Base-by-base conservation (phyloP, 495 filamentous ascomycete genomes). In the Podospora pseudocomata region DNA sequence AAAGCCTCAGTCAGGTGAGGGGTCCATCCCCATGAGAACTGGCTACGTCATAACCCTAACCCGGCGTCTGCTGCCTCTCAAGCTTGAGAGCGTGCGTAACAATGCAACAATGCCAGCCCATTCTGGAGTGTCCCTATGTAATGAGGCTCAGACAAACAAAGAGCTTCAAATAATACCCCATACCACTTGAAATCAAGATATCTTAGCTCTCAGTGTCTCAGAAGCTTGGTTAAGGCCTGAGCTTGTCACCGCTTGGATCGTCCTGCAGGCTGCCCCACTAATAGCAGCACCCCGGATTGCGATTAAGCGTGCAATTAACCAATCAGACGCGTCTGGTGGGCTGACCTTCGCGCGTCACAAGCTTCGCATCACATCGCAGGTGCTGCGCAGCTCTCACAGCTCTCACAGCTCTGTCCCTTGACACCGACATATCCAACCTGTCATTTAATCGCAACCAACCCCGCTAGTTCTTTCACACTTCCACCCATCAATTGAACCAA, bases 301-400 rank as follows among this genome's bases (percentile, higher is more conserved):
- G 18, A 26, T 44, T 44, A 56, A 56, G 9, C n/a, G 20, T 60
- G n/a, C 20, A 26, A 67, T 61, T 58, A 71, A 49, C 74, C 74
- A 76, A 78, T 76, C 44, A 69, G 65, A 75, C 74, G 72, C 75
- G 75, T 73, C 32, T 23, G 64, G 49, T 67, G 68, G 68, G 72
- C 59, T 65, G 63, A 56, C 61, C 56, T 66, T 19, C 56, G 53
- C 75, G 74, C 75, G 74, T 75, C 74, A 72, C 68, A 68, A 70
- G 68, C 73, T 74, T 66, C 44, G 44, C 27, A 28, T 56, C 28
- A 55, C 16, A 30, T 63, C 20, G 4, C 60, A 53, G 54, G 54
- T 20, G 30, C 19, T 49, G 23, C 23, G 23, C 56, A 60, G n/a
- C 55, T 55, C 15, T 32, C 19, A 54, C 56, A 60, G n/a, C 55